Percentiles rank a stretch among this genome's conserved stretches.
Evolutionary conservation across 2,329 filamentous ascomycete species (phyloP).

Genomic region (Ceratocystis lukuohia): DNA sequence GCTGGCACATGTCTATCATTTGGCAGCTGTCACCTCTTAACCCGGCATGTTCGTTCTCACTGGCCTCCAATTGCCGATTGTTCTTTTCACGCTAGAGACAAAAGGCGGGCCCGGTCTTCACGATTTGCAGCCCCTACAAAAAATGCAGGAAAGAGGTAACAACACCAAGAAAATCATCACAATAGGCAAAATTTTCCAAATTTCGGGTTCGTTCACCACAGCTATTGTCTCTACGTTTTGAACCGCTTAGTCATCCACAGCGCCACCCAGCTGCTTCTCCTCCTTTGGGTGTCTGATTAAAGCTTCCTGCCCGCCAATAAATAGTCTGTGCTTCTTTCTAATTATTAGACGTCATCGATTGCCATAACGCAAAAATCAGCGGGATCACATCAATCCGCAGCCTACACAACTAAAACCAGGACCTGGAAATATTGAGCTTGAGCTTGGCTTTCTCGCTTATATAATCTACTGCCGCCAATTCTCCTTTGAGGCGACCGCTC

Average conservation of each 20-base stretch:
- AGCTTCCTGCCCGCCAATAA: not conserved
- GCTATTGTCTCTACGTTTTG: not conserved
- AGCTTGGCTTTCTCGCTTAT: not conserved
- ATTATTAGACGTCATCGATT: slow-evolving; percentile 1
- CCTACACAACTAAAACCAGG: not conserved
- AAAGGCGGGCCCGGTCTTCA: not conserved
- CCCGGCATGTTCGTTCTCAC: not conserved
- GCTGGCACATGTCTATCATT: not conserved
- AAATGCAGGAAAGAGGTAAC: not conserved
- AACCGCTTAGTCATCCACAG: not conserved
- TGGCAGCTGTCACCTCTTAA: not conserved
- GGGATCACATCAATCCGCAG: not conserved
- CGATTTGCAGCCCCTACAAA: slow-evolving; percentile 5
- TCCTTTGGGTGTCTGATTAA: not conserved
- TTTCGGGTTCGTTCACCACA: not conserved
- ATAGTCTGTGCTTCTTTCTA: not conserved
- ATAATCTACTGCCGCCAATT: not conserved
- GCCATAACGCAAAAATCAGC: not conserved
- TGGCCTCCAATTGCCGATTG: not conserved
- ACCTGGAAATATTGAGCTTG: not conserved
- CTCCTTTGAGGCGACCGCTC: not conserved
- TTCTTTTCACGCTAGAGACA: not conserved
- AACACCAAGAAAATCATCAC: not conserved
- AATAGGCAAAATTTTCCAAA: not conserved
- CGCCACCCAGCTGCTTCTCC: not conserved